These are phyloP conservation scores for Monilinia vaccinii-corymbosi DNA, from an alignment of 2,329 filamentous ascomycete genomes.

Conservation along the genomic window DNA sequence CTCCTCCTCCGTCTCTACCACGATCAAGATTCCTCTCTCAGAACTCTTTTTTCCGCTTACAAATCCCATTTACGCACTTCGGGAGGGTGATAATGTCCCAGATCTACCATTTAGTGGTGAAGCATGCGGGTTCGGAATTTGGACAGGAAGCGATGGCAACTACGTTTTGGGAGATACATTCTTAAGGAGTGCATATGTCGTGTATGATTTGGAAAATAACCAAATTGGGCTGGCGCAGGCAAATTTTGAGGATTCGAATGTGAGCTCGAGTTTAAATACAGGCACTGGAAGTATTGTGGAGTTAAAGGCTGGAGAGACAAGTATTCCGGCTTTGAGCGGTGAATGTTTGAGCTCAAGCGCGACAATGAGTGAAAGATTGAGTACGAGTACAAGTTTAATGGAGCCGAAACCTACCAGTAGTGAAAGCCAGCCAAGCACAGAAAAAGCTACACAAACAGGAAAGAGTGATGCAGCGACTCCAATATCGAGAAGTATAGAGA, in stretches of 20 bases:
- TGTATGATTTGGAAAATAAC: conserved; percentile 43
- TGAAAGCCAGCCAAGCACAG: background rate
- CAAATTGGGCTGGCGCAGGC: conserved; percentile 41
- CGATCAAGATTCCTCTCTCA: conserved; percentile 35
- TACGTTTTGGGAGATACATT: conserved; percentile 41
- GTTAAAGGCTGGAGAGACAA: conserved; percentile 14
- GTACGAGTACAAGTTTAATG: conserved; percentile 2
- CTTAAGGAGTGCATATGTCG: conserved; percentile 43
- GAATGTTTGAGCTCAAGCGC: background rate
- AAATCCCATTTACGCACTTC: conserved; percentile 7
- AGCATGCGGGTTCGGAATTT: conserved; percentile 45
- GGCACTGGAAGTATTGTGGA: conserved; percentile 12
- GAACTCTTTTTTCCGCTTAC: conserved; percentile 35
- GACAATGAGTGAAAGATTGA: background rate
- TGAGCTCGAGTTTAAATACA: background rate
- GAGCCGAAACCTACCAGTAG: background rate
- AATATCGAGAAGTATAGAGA: background rate
- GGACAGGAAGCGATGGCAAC: conserved; percentile 13
- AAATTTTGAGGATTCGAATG: conserved; percentile 32
- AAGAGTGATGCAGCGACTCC: background rate
- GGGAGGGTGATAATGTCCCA: conserved; percentile 4
- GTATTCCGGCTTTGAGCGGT: conserved; percentile 14
- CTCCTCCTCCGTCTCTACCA: conserved; percentile 31
- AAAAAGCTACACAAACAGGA: background rate
- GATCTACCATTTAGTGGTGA: conserved; percentile 25